A percentile compares a stretch with the other conserved stretches of the same genome.
Evolutionary conservation across 257 asterid genomes (phyloP).

Genomic region (Fraxinus pennsylvanica): DNA sequence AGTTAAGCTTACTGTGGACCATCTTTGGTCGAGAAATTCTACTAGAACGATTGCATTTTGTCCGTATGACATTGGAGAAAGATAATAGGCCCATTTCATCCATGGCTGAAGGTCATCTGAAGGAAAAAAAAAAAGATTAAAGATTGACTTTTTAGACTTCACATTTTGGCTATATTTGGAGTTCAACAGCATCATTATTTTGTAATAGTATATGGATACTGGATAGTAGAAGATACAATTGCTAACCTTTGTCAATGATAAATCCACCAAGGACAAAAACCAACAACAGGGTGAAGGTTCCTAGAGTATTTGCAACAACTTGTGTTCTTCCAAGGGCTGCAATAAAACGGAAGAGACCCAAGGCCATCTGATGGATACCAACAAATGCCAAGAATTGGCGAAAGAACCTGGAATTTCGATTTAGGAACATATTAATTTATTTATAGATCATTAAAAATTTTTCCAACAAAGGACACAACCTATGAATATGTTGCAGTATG

Average conservation of each 20-base stretch:
- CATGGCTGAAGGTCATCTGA: slow-evolving; percentile 75
- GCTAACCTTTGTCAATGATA: slow-evolving; percentile 66
- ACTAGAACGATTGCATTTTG: slow-evolving; percentile 60
- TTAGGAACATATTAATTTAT: background rate
- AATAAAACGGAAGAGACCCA: slow-evolving; percentile 72
- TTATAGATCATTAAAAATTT: background rate
- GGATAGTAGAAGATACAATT: background rate
- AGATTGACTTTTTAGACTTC: slow-evolving; percentile 13
- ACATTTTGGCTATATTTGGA: background rate
- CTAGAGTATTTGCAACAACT: slow-evolving; percentile 70
- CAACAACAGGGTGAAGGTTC: slow-evolving; percentile 59
- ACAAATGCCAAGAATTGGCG: slow-evolving; percentile 63
- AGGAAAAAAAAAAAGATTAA: background rate
- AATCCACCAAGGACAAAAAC: slow-evolving; percentile 76
- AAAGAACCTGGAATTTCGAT: slow-evolving; percentile 46
- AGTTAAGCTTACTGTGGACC: slow-evolving; percentile 47
- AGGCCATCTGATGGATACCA: slow-evolving; percentile 71
- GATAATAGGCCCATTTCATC: slow-evolving; percentile 76
- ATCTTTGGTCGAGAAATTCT: slow-evolving; percentile 71
- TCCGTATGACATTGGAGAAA: slow-evolving; percentile 73
- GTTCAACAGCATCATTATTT: background rate
- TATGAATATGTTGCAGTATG: background rate
- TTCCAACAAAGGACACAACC: background rate
- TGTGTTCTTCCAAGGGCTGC: slow-evolving; percentile 73
- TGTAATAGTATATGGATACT: background rate